Conservation (phyloP, 129 eudicot genomes). For the Artemisia argyi region DNA sequence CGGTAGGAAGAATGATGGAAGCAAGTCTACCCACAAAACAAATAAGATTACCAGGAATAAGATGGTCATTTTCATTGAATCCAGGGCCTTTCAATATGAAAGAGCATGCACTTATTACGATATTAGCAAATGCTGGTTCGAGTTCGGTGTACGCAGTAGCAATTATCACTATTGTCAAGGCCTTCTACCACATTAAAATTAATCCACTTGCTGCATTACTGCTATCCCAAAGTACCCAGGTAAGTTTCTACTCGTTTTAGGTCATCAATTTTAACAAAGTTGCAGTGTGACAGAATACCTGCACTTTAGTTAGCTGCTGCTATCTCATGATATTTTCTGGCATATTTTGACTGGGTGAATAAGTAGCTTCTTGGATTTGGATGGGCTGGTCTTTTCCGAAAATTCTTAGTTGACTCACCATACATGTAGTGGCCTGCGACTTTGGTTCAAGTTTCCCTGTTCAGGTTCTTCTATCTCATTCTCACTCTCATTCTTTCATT, state of each 20-base stretch:
- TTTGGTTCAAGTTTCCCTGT: slow-evolving; percentile 88
- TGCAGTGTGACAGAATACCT: not conserved
- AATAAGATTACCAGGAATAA: slow-evolving; percentile 32
- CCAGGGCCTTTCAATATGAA: slow-evolving; percentile 88
- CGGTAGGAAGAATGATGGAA: slow-evolving; percentile 78
- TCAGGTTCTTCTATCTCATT: slow-evolving; percentile 46
- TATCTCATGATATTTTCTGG: slow-evolving; percentile 4
- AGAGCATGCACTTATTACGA: slow-evolving; percentile 82
- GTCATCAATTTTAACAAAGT: not conserved
- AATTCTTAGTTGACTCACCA: slow-evolving; percentile 78
- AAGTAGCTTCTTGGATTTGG: slow-evolving; percentile 85
- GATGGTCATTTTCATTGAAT: slow-evolving; percentile 71
- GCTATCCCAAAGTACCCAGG: slow-evolving; percentile 71
- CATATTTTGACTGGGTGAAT: not conserved
- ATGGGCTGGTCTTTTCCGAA: slow-evolving; percentile 88
- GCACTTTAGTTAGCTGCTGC: not conserved
- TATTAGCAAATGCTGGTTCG: slow-evolving; percentile 71
- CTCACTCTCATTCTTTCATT: not conserved
- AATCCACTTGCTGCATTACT: slow-evolving; percentile 67
- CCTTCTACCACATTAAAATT: slow-evolving; percentile 59
- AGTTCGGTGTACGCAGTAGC: slow-evolving; percentile 54
- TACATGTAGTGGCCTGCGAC: slow-evolving; percentile 97
- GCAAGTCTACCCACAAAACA: slow-evolving; percentile 47
- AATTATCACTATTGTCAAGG: slow-evolving; percentile 69
- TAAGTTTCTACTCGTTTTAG: slow-evolving; percentile 1